Evolutionary conservation across 2,329 filamentous ascomycete species (phyloP).

Genomic region (Pezicula carpinea): DNA sequence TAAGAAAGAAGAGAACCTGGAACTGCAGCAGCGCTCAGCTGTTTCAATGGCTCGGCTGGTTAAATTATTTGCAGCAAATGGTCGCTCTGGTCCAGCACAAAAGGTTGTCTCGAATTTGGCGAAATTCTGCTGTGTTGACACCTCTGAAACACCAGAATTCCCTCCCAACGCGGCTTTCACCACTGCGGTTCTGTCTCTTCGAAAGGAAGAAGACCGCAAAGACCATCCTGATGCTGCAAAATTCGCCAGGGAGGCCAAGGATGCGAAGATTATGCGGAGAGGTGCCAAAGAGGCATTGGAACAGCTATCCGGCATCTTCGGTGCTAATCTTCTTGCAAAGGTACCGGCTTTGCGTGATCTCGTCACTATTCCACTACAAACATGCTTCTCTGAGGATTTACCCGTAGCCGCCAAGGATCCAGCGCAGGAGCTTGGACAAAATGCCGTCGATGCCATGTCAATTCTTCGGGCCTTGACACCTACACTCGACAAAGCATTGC

Average conservation of each 20-base stretch:
- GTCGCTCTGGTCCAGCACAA: conserved; percentile 80
- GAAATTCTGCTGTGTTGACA: conserved; percentile 97
- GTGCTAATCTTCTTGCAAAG: conserved; percentile 68
- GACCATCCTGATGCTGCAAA: conserved; percentile 88
- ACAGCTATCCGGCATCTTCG: conserved; percentile 77
- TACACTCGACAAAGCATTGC: conserved; percentile 72
- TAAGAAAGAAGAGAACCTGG: conserved; percentile 87
- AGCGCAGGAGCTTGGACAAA: conserved; percentile 75
- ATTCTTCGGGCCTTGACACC: conserved; percentile 88
- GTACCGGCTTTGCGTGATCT: conserved; percentile 77
- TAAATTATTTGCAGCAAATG: conserved; percentile 75
- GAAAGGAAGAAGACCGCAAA: conserved; percentile 93
- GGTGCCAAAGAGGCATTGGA: conserved; percentile 94
- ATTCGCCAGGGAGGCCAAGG: conserved; percentile 84
- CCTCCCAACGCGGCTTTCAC: conserved; percentile 74
- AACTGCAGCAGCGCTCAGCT: conserved; percentile 82
- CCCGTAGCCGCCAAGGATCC: conserved; percentile 70
- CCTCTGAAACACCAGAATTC: conserved; percentile 95
- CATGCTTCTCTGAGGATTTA: conserved; percentile 68
- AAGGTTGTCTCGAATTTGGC: conserved; percentile 94
- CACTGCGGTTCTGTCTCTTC: conserved; percentile 81
- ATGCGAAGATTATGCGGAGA: conserved; percentile 82
- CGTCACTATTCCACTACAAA: conserved; percentile 75
- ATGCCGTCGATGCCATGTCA: conserved; percentile 90
- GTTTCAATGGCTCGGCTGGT: conserved; percentile 80